These are phyloP conservation scores for Suillus subaureus DNA, from an alignment of 768 basidiomycete genomes.

Conservation along the genomic window DNA sequence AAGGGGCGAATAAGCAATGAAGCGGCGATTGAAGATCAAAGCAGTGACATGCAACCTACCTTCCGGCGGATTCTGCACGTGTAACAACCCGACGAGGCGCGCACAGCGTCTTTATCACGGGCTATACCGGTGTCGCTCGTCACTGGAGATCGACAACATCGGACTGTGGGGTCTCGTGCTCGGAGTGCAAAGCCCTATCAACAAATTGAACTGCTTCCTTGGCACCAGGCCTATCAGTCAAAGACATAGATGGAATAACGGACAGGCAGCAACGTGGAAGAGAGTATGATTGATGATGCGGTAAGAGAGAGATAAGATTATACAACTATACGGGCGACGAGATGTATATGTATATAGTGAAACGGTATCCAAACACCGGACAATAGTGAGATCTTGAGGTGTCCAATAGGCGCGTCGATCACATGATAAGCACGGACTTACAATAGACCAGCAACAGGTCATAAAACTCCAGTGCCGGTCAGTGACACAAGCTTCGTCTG, in stretches of 20 bases:
- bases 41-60: constrained; percentile 42
- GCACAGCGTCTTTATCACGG: constrained; percentile 61
- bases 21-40: constrained; percentile 14
- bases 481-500: neutral
- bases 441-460: neutral
- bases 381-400: too few relatives aligned
- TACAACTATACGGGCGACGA: too few relatives aligned
- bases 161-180: constrained; percentile 24
- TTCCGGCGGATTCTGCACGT: constrained; percentile 86
- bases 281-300: too few relatives aligned
- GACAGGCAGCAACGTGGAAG: too few relatives aligned
- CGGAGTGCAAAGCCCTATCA: constrained; percentile 16
- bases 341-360: too few relatives aligned
- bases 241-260: too few relatives aligned
- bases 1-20: constrained; percentile 14
- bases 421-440: too few relatives aligned
- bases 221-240: neutral
- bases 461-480: neutral
- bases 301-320: too few relatives aligned
- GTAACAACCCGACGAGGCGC: constrained; percentile 88
- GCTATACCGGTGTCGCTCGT: constrained; percentile 35
- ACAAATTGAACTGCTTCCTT: neutral
- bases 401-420: too few relatives aligned
- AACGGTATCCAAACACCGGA: too few relatives aligned
- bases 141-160: constrained; percentile 44